Evolutionary conservation across 1,284 basidiomycete genomes (phyloP).

Genomic region (Ustilago loliicola): DNA sequence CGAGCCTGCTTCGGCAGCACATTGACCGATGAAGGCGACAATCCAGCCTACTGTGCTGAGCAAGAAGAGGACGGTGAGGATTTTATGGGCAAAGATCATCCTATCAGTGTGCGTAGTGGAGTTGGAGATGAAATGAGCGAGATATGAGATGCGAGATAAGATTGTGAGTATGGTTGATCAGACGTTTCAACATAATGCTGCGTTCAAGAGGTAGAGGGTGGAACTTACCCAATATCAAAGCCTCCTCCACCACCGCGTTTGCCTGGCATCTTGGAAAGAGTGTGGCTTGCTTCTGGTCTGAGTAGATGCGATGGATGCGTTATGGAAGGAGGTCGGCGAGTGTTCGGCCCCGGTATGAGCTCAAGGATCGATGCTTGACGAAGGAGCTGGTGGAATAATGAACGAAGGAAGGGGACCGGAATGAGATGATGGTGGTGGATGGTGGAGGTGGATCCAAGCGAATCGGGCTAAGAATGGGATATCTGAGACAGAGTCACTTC

Average conservation of each 20-base stretch:
- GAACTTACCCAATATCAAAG: constrained; percentile 58
- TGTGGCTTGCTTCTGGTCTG: neutral
- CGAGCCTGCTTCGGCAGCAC: constrained; percentile 57
- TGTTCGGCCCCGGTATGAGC: too few species aligned
- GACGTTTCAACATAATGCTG: too few species aligned
- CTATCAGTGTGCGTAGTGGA: constrained; percentile 19
- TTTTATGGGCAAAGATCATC: constrained; percentile 87
- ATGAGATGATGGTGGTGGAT: neutral
- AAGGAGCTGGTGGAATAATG: neutral
- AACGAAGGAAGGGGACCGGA: neutral
- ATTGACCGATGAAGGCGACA: constrained; percentile 85
- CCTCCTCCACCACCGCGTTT: constrained; percentile 55
- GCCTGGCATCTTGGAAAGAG: constrained; percentile 38
- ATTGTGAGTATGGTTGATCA: neutral
- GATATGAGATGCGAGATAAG: neutral
- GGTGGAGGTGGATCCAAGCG: neutral
- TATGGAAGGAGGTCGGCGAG: neutral
- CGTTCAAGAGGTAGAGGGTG: too few species aligned
- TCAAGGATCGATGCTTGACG: too few species aligned
- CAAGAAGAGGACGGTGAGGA: constrained; percentile 87
- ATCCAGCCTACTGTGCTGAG: constrained; percentile 90
- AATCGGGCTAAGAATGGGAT: constrained; percentile 1
- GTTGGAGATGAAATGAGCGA: neutral
- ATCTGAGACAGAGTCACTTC: neutral
- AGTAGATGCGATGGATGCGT: neutral